Base-by-base conservation (phyloP, 2,329 filamentous ascomycete genomes). In the Sarocladium strictum region DNA sequence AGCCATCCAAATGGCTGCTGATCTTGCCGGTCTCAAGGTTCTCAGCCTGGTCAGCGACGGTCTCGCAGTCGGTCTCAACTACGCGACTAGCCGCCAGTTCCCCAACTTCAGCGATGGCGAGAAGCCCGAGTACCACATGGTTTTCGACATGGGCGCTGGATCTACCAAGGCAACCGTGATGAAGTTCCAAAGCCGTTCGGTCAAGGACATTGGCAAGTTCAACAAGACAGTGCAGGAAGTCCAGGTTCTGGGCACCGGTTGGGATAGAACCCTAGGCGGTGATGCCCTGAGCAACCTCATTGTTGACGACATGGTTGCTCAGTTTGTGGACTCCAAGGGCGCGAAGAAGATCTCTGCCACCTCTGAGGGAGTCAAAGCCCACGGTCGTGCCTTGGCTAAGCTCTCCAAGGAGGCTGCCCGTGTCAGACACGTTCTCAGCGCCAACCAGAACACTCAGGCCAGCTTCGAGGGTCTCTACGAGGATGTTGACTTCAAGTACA, bases 221-320 rank as follows among this genome's bases (percentile, higher is more conserved):
- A 97, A 97, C 78, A 97, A 97, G 81, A 97, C 91, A 1, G 75
- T 99, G 29, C 94, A 97, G 67, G 94, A 99, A 69, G 87, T 97
- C n/a, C 84, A 90, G 58, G 89, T 96, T 35, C 63, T 97, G 43
- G 92, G 93, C 56, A 81, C 81, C 61, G 90, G 90, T 57, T 99
- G 90, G 89, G 94, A 99, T 65, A 83, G 84, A 64, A 89, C 87
- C 2, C 84, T 99, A 17, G 94, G 94, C 56, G 94, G 94, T 54
- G 93, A 99, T 67, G 78, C 86, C 32, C 78, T 99, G 58, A 99
- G 97, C 69, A 82, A 87, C 56, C 76, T 96, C 57, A 90, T 99
- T 61, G 79, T 96, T 51, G 84, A 96, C 60, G 87, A 97, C 67
- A 96, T 97, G 83, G 76, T 97, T 55, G 73, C 81, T 27, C 81